Percentiles rank a stretch among this genome's conserved stretches.
Conservation (phyloP, 129 eudicot genomes). For the Gnaphalium uliginosum region DNA sequence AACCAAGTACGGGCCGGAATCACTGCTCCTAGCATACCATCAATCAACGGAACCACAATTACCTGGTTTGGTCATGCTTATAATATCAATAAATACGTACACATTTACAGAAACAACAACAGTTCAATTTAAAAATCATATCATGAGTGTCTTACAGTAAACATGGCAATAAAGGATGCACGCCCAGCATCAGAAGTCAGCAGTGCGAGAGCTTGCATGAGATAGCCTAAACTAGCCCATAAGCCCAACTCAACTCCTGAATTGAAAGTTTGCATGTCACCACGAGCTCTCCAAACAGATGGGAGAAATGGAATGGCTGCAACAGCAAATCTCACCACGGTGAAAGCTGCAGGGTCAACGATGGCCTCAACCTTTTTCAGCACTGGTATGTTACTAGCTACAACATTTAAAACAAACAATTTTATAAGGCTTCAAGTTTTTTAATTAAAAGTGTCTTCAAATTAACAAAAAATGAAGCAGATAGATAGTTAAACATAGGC, state of each 20-base stretch:
- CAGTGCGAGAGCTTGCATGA: slow-evolving; percentile 78
- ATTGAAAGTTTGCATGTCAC: slow-evolving; percentile 49
- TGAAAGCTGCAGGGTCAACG: slow-evolving; percentile 74
- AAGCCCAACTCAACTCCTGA: slow-evolving; percentile 79
- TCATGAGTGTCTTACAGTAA: slow-evolving; percentile 59
- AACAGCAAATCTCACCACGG: slow-evolving; percentile 61
- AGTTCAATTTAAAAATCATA: neutral
- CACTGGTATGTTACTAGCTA: slow-evolving; percentile 84
- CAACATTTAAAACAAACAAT: slow-evolving; percentile 12
- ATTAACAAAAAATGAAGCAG: neutral
- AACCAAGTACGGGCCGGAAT: slow-evolving; percentile 77
- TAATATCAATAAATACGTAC: slow-evolving; percentile 14
- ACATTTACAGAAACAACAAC: neutral
- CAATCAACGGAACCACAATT: slow-evolving; percentile 81
- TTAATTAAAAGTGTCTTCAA: neutral
- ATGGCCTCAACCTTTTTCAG: slow-evolving; percentile 73
- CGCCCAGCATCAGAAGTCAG: slow-evolving; percentile 87
- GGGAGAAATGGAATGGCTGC: slow-evolving; percentile 78
- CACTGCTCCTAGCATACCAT: slow-evolving; percentile 73
- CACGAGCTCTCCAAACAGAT: slow-evolving; percentile 55
- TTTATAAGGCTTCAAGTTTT: neutral
- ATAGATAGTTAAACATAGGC: neutral
- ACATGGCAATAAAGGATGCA: slow-evolving; percentile 71
- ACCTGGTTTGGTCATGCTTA: slow-evolving; percentile 48
- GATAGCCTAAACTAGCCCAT: slow-evolving; percentile 93